Percentiles rank a stretch among this genome's conserved stretches.
phyloP scores from a whole-genome alignment of 805 yeast genomes.

The Ogataea thermomethanolica region DNA sequence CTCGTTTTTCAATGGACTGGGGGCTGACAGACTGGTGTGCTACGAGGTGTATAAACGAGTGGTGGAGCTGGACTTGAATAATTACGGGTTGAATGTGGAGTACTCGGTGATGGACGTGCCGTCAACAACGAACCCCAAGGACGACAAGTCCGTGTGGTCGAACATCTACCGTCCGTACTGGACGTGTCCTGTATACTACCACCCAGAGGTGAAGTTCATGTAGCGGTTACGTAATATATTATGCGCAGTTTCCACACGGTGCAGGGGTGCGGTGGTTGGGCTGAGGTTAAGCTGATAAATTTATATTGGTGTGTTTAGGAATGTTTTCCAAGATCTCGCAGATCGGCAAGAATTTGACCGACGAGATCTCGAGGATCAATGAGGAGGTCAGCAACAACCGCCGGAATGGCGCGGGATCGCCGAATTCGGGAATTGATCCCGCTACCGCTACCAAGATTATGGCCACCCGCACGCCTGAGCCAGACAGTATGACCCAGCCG shows the following conservation, averaged over 20 bases:
- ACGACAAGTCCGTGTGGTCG: constrained; percentile 52
- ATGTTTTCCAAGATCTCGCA: constrained; percentile 62
- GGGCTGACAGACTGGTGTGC: constrained; percentile 71
- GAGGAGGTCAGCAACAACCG: constrained; percentile 29
- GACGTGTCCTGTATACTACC: constrained; percentile 66
- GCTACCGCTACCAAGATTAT: constrained; percentile 33
- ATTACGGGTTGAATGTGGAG: constrained; percentile 70
- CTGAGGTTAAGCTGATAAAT: too few species aligned
- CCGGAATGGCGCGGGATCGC: constrained; percentile 17
- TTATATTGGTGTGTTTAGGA: too few species aligned
- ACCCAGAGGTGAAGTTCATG: constrained; percentile 43
- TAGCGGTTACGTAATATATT: neutral
- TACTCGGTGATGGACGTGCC: constrained; percentile 51
- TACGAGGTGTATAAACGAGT: constrained; percentile 83
- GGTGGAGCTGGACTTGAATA: constrained; percentile 73
- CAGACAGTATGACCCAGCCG: constrained; percentile 44
- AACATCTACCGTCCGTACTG: constrained; percentile 62
- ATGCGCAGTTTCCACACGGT: neutral
- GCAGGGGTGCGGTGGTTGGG: constrained; percentile 1
- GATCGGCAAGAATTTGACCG: constrained; percentile 58
- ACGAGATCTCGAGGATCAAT: constrained; percentile 45
- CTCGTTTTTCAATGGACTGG: constrained; percentile 89
- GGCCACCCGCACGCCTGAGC: constrained; percentile 45
- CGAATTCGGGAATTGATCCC: constrained; percentile 20
- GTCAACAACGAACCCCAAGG: constrained; percentile 32